These are phyloP conservation scores for Neurospora sublineolata DNA, from an alignment of 495 filamentous ascomycete species.

Conservation along the genomic window DNA sequence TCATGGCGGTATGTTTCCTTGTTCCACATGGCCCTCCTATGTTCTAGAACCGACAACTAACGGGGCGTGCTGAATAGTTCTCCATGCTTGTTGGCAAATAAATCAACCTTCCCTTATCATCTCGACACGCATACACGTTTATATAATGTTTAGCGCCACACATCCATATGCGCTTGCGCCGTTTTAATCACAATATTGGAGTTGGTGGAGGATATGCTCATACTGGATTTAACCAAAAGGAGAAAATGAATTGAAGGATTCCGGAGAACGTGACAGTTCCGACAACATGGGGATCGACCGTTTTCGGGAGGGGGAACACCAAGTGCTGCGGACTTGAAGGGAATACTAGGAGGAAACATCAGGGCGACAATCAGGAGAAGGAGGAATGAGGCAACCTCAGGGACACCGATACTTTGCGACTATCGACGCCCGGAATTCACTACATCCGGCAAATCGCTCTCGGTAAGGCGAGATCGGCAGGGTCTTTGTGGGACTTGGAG, in stretches of 20 bases:
- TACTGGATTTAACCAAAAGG: not conserved
- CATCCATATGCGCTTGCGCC: not conserved
- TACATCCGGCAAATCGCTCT: not conserved
- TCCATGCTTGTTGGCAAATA: conserved; percentile 10
- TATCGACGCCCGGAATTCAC: not conserved
- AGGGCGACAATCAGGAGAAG: not conserved
- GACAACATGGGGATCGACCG: not conserved
- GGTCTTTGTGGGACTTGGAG: not conserved
- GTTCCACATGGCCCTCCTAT: not conserved
- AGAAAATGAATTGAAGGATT: not conserved
- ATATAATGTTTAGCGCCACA: not conserved
- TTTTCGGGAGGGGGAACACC: not conserved
- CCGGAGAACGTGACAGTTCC: not conserved
- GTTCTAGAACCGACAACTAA: not conserved
- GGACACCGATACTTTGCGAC: not conserved
- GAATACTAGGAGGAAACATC: not conserved
- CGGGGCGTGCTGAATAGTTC: not conserved
- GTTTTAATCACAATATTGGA: not conserved
- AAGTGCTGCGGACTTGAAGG: not conserved
- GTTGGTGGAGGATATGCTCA: not conserved
- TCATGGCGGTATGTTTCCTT: conserved; percentile 68
- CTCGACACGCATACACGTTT: not conserved
- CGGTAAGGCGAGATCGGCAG: not conserved
- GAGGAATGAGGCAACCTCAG: no score
- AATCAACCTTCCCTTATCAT: not conserved